Evolutionary conservation across 441 rosid species (phyloP), one percentile per base, ranked within the genome.

Genomic region (Arabidopsis hybrid): DNA sequence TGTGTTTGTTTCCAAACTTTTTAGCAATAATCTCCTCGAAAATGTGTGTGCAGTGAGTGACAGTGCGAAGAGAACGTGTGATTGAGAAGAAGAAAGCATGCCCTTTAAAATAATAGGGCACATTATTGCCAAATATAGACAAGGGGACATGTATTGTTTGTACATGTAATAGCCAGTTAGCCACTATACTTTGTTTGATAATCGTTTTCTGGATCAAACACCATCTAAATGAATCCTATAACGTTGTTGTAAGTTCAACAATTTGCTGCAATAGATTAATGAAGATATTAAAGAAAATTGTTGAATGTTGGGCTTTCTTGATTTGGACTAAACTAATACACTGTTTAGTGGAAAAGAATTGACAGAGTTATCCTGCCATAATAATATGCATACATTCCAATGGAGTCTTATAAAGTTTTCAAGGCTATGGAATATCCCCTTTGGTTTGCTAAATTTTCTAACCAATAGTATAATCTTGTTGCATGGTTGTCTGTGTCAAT

Each of bases 21-120:
- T 34, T 12, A 17, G 45, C 60, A 65, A 65, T 57, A 6, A 47
- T 57, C 50, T 46, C 58, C 29, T 57, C 51, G 50, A 58, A 73
- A 47, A 65, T 31, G 43, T 73, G 67, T 47, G 49, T 65, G 65
- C 31, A 56, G 60, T 65, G 60, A 67, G 68, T 60, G 73, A 60
- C 17, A 51, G 42, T 46, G 60, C n/a, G 13, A 47, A 65, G 58
- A 47, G 77, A 64, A 64, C 71, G 76, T 72, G 71, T 63, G 13
- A 36, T 21, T 38, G 47, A 17, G 64, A 42, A 72, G 16, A 39
- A 26, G 62, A 42, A 34, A 53, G 18, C 69, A 40, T 51, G 69
- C 43, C 21, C 45, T 32, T 46, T n/a, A 34, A 11, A 62, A 51
- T 50, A 47, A 49, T 29, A 50, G 6, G 50, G 12, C 1, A 67